phyloP scores from a whole-genome alignment of 2,329 filamentous ascomycete species.

The Orbilia ellipsospora region DNA sequence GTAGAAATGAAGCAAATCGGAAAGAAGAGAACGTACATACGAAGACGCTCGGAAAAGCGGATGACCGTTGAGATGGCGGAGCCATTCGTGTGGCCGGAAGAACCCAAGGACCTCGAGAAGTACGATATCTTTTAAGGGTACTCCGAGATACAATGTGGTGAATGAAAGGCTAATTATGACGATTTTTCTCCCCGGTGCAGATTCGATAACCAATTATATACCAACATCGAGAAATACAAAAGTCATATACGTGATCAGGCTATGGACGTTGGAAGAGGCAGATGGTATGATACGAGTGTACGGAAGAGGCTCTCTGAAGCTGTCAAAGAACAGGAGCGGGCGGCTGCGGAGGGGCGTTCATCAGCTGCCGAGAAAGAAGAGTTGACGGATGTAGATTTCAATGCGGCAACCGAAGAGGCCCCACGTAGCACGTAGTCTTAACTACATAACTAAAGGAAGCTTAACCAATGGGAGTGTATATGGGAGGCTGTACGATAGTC shows the following conservation, averaged over 20 bases:
- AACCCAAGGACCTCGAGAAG: slow-evolving; percentile 71
- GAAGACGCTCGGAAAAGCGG: slow-evolving; percentile 80
- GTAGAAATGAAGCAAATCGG: slow-evolving; percentile 67
- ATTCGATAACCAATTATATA: slow-evolving; percentile 73
- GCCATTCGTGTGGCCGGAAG: slow-evolving; percentile 88
- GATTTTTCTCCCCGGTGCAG: slow-evolving; percentile 60
- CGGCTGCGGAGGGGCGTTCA: background rate
- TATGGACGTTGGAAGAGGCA: slow-evolving; percentile 70
- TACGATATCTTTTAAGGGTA: slow-evolving; percentile 64
- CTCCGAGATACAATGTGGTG: no score
- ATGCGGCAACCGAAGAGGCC: slow-evolving; percentile 18
- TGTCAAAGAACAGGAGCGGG: slow-evolving; percentile 60
- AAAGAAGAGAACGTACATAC: slow-evolving; percentile 68
- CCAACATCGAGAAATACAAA: slow-evolving; percentile 67
- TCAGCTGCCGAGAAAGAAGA: slow-evolving; percentile 56
- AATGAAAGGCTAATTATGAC: slow-evolving; percentile 4
- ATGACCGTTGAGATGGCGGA: slow-evolving; percentile 92
- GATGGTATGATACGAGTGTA: slow-evolving; percentile 64
- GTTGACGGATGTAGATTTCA: slow-evolving; percentile 50
- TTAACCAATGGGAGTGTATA: slow-evolving; percentile 28
- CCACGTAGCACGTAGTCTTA: background rate
- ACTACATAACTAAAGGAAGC: background rate
- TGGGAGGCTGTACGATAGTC: slow-evolving; percentile 47
- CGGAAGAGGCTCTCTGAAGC: slow-evolving; percentile 65
- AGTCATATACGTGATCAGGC: slow-evolving; percentile 61